Evolutionary conservation across 129 eudicot genomes (phyloP).

Genomic region (Arctium minus): DNA sequence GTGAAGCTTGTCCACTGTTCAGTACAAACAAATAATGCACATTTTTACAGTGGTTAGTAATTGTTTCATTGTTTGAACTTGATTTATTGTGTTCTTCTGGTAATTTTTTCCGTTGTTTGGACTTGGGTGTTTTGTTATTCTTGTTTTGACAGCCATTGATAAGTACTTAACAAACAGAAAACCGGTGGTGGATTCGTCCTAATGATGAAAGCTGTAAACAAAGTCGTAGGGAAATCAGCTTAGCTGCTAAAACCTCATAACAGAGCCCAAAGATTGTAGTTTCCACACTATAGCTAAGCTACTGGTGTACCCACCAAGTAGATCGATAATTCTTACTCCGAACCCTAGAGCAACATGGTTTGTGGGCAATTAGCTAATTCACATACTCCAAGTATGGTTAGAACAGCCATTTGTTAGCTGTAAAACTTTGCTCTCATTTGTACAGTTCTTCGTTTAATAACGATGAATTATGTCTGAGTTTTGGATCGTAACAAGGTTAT

Average conservation of each 20-base stretch:
- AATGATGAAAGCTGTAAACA: not conserved
- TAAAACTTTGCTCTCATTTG: slow-evolving; percentile 39
- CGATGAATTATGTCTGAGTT: not conserved
- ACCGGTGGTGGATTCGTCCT: not conserved
- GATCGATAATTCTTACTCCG: slow-evolving; percentile 78
- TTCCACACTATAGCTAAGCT: slow-evolving; percentile 65
- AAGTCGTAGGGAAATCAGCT: not conserved
- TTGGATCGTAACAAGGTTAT: slow-evolving; percentile 2
- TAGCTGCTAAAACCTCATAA: not conserved
- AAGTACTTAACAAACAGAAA: not conserved
- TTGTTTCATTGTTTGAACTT: not conserved
- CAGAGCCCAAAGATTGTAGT: slow-evolving; percentile 72
- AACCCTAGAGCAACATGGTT: slow-evolving; percentile 86
- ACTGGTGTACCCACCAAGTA: slow-evolving; percentile 87
- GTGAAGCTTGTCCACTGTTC: too few relatives aligned
- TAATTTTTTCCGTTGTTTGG: not conserved
- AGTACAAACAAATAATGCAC: too few relatives aligned
- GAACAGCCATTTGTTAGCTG: slow-evolving; percentile 53
- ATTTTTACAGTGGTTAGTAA: too few relatives aligned
- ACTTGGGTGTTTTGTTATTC: not conserved
- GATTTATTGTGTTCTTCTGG: not conserved
- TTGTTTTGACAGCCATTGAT: not conserved
- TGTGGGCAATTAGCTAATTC: slow-evolving; percentile 95
- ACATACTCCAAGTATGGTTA: slow-evolving; percentile 81
- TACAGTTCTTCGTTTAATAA: not conserved